Evolutionary conservation across 2,329 filamentous ascomycete species (phyloP), one percentile per base, ranked within the genome.

Genomic region (Ceratocystiopsis sp.): DNA sequence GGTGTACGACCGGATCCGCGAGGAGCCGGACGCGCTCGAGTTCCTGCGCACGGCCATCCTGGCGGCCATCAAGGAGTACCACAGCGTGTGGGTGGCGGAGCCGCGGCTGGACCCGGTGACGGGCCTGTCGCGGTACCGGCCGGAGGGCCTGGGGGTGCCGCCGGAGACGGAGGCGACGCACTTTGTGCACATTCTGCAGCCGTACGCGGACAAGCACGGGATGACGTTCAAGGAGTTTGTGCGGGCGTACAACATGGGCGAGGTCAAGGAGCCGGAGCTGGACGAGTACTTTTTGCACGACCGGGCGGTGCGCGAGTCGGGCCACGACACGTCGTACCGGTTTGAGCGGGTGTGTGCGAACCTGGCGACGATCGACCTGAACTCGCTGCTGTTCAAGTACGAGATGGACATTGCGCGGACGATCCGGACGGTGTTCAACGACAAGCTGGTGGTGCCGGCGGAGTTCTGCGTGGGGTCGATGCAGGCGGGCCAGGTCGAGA

Each of bases 271-370:
- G 62, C 86, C 87, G 0, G 84, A 93, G 49, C 69, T 98, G 14
- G 91, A 98, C 55, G 78, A 87, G 39, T 98, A 96, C 62, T 96
- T 96, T 64, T 65, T 93, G 56, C 91, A 98, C 59, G 91, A 98
- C 58, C 82, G 91, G 46, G 87, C 89, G 2, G 87, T 96, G 33
- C 80, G 91, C 51, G 91, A 98, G 61, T 95, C 89, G 16, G 91
- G 91, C 13, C 91, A 98, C 60, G 91, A 98, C 58, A 98, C 91
- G 3, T 84, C 84, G 15, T 96, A 96, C 62, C 84, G 91, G 16
- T 70, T 98, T 17, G 91, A 96, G 62, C 80, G 77, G 39, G 72
- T 93, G 19, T 87, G 83, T 53, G 91, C 84, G 12, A 77, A 95
- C 56, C 68, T 96, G 21, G 91, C 87, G 12, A 95, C 87, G 0